phyloP scores from a whole-genome alignment of 2,329 filamentous ascomycete species.

The Arthrobotrys entomopaga region DNA sequence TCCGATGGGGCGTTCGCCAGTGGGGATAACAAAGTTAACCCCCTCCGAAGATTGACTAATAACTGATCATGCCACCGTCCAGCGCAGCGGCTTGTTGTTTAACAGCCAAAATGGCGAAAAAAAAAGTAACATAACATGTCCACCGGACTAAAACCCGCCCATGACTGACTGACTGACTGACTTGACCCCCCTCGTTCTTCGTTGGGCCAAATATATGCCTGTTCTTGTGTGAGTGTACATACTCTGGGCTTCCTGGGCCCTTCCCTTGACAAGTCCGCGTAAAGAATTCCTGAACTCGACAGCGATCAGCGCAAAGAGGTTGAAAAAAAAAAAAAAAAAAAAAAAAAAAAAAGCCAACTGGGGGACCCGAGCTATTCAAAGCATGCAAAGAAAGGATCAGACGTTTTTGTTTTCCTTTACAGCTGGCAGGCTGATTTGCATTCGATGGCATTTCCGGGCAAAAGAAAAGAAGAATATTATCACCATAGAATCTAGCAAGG shows the following conservation, averaged over 20 bases:
- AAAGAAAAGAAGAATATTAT: constrained; percentile 10
- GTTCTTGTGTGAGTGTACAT: constrained; percentile 26
- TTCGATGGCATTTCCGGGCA: constrained; percentile 5
- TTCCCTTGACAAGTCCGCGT: constrained; percentile 49
- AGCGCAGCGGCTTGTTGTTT: constrained; percentile 21
- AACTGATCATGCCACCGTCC: constrained; percentile 34
- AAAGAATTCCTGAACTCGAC: constrained; percentile 52
- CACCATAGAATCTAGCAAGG: no score
- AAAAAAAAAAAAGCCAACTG: constrained; percentile 24
- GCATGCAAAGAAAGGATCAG: constrained; percentile 14
- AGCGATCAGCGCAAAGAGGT: constrained; percentile 38
- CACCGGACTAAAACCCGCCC: constrained; percentile 38
- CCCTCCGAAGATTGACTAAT: not conserved
- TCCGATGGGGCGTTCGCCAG: constrained; percentile 14
- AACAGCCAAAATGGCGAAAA: constrained; percentile 40
- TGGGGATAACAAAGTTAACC: no score
- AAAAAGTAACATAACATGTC: constrained; percentile 36
- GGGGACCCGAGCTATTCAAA: constrained; percentile 33
- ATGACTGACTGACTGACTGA: constrained; percentile 4
- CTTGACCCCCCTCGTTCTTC: constrained; percentile 44
- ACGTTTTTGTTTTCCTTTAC: constrained; percentile 30
- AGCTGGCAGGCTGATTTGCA: constrained; percentile 2
- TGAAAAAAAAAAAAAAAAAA: no score
- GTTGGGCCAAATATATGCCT: constrained; percentile 48
- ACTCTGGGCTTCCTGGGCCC: constrained; percentile 29